Percentiles rank a stretch among this genome's conserved stretches.
Evolutionary conservation across 208 protist genomes (phyloP).

Genomic region (Naegleria fowleri): DNA sequence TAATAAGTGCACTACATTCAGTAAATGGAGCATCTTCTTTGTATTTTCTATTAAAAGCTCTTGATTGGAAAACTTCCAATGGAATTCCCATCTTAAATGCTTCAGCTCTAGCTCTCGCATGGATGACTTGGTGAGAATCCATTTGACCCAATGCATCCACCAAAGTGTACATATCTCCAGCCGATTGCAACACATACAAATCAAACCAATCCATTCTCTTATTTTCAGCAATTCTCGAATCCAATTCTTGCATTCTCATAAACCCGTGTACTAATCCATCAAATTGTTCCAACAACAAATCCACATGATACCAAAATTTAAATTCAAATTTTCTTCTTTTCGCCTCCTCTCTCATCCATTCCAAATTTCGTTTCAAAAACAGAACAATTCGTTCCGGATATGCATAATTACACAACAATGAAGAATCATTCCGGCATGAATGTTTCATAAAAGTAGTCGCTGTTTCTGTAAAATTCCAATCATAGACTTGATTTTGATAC

Average conservation of each 20-base stretch:
- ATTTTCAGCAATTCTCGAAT: background rate
- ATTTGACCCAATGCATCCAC: background rate
- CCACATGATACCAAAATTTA: slow-evolving; percentile 36
- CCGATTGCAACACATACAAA: background rate
- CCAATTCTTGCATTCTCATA: background rate
- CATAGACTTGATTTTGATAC: background rate
- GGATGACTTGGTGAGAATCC: background rate
- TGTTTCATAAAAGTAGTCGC: background rate
- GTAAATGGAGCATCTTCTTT: background rate
- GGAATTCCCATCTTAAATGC: background rate
- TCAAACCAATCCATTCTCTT: background rate
- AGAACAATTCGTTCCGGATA: background rate
- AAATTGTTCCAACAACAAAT: slow-evolving; percentile 35
- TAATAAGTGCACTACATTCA: slow-evolving; percentile 25
- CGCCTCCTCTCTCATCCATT: background rate
- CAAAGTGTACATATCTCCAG: background rate
- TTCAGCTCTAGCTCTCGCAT: background rate
- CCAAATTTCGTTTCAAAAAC: background rate
- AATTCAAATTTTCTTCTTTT: background rate
- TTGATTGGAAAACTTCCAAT: background rate
- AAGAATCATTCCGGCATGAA: background rate
- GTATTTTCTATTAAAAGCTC: background rate
- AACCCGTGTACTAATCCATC: slow-evolving; percentile 35
- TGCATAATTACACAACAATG: background rate
- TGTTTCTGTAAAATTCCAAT: background rate